Evolutionary conservation across 768 basidiomycete genomes (phyloP), one percentile per base, ranked within the genome.

Genomic region (Amanita muscaria): DNA sequence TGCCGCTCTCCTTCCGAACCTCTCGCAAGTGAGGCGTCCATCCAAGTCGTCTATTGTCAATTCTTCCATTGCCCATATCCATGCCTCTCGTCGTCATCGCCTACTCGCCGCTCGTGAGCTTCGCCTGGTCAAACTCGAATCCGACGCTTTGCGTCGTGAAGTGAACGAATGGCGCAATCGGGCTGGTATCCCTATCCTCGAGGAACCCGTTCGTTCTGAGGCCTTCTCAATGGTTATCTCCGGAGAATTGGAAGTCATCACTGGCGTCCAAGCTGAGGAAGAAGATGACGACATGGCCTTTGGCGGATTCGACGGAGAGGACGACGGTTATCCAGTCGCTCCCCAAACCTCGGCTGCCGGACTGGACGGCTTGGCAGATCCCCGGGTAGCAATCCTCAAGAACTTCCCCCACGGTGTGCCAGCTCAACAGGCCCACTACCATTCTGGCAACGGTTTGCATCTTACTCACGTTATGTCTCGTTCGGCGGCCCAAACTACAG

Each of bases 41-140:
- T 91, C 88, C 60, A 99, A 99, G 66, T 88, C 88, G 3, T 85
- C 88, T 49, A 97, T 98, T 62, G 93, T 99, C 64, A 96, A 96
- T 64, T 90, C 87, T 25, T 88, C 85, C 35, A 96, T 97, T 60
- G 81, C 89, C 1, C 86, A 90, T 57, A 79, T 92, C 49, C 83
- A 86, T 56, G 76, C 83, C 16, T 84, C 87, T 31, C 79, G 88
- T 39, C 76, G 88, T 33, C 85, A 90, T 57, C 81, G 88, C 39
- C 66, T 82, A 15, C 72, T 91, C 50, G 89, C 90, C 12, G 76
- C 88, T 7, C 77, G 83, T 50, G 87, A 93, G 59, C 73, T 96
- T 25, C 83, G 90, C 40, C 59, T 77, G 40, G 63, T 93, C 56
- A 87, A 86, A 57, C 63, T 71, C 53, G 91, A 97, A 65, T 69